Base-by-base conservation (phyloP, 1,284 basidiomycete species). In the Cryptococcus sp. region DNA sequence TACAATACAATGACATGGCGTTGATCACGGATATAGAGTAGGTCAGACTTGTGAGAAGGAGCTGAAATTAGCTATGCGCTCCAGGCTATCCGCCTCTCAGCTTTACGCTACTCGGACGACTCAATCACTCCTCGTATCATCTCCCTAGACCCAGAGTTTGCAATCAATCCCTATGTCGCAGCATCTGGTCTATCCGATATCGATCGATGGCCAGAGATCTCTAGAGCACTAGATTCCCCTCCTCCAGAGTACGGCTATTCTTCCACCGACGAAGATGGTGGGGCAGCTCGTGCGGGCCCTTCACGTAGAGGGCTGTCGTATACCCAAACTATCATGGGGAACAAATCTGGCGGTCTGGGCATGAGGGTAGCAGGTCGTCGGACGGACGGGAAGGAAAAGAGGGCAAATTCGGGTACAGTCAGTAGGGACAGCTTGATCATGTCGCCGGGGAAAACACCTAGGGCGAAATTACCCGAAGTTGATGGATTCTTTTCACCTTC, bases 31-130 rank as follows among this genome's bases (percentile, higher is more conserved):
- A 74, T 60, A 52, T 62, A 21, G 60, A 57, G 72, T 74, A 46
- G 54, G 69, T 57, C 11, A 7, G n/a, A 18, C 10, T 50, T 63
- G 68, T 45, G 21, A 21, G 19, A 45, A 25, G 7, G 10, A 11
- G 40, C 39, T 50, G 40, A 57, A 23, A 19, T 16, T 42, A 94
- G 91, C 60, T 92, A 86, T 71, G 80, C 92, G 42, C 86, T 93
- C 7, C 91, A 94, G 67, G 83, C 81, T 60, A 79, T 94, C 11
- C 85, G 91, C 3, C 77, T 96, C 25, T 84, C 86, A 18, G 91
- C 93, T 66, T 79, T 96, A n/a, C 85, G 90, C 53, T 83, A 86
- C 61, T 83, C 90, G 37, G 86, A 90, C 55, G 91, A 92, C 70
- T 85, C 85, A 1, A 86, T 88, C 65, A 88, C 87, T 7, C 78